phyloP scores from a whole-genome alignment of 1,284 basidiomycete species.

The Malassezia dermatis region DNA sequence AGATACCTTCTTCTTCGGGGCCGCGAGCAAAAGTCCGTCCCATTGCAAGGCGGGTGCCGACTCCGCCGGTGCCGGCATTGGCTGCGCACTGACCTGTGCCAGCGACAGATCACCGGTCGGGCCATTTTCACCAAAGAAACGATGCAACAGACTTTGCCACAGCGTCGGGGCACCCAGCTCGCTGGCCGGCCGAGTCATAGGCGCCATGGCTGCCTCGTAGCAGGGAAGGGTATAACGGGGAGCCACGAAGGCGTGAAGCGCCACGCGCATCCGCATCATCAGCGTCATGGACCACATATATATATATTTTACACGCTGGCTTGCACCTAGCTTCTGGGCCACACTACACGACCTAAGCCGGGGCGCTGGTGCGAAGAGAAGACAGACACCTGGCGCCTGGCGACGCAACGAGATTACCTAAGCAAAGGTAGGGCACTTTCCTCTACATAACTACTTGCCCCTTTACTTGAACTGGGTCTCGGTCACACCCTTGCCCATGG shows the following conservation, averaged over 20 bases:
- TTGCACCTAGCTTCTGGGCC: neutral
- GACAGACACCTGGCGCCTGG: neutral
- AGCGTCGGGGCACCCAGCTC: neutral
- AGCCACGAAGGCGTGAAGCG: neutral
- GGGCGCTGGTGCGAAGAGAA: neutral
- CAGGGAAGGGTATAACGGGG: slow-evolving; percentile 1
- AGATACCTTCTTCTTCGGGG: slow-evolving; percentile 87
- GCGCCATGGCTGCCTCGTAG: neutral
- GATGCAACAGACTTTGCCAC: neutral
- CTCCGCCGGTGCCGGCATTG: neutral
- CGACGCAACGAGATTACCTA: neutral
- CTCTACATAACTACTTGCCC: neutral
- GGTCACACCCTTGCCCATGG: slow-evolving; percentile 88
- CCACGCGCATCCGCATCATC: neutral
- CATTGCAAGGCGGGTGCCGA: slow-evolving; percentile 57
- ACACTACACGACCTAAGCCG: neutral
- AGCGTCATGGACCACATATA: neutral
- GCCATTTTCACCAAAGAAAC: neutral
- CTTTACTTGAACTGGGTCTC: slow-evolving; percentile 65
- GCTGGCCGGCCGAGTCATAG: neutral
- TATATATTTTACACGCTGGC: neutral
- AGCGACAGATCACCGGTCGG: neutral
- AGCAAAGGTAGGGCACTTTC: neutral
- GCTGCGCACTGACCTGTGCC: neutral
- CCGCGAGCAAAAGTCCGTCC: slow-evolving; percentile 76